Base-by-base conservation (phyloP, 2,329 filamentous ascomycete genomes). In the Chrysosphaeria jannelii region DNA sequence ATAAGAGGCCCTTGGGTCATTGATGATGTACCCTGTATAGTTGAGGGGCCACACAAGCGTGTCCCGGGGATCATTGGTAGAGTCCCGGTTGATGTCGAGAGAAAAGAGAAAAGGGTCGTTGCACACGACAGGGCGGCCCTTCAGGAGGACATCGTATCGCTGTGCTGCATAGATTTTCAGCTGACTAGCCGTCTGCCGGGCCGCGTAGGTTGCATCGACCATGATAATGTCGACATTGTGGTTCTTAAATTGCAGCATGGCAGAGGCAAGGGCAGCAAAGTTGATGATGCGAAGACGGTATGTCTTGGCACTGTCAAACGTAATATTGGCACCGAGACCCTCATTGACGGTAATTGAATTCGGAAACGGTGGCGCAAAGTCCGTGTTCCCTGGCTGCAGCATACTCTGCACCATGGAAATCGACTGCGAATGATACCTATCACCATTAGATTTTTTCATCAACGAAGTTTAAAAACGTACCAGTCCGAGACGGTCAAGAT, bases 401-500 rank as follows among this genome's bases (percentile, higher is more conserved):
- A 53, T 50, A 12, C 36, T 29, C 25, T 39, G 36, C 13, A 47
- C 38, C 2, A 51, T 30, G 5, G 33, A 28, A 6, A 46, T 31
- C 7, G 41, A 43, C 28, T 51, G 38, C 2, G 36, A 28, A 25
- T 50, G 45, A 27, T 51, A 52, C n/a, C n/a, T n/a, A n/a, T n/a
- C 47, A 10, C 9, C 3, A 19, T 14, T 14, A 11, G 19, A 6
- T 14, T 14, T 6, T 10, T n/a, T 5, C 2, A 4, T 5, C 11
- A 3, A 11, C 13, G 19, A 8, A 13, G 6, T 13, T 10, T 8
- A 18, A 23, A n/a, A n/a, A n/a, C n/a, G n/a, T n/a, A n/a, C 46
- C 37, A 30, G 47, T 50, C 25, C 46, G 46, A 39, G 2, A 66
- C 34, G 1, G 53, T 56, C n/a, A 69, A 30, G 2, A 58, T 44